phyloP scores from a whole-genome alignment of 2,329 filamentous ascomycete species.

The Diaporthe citrichinensis region DNA sequence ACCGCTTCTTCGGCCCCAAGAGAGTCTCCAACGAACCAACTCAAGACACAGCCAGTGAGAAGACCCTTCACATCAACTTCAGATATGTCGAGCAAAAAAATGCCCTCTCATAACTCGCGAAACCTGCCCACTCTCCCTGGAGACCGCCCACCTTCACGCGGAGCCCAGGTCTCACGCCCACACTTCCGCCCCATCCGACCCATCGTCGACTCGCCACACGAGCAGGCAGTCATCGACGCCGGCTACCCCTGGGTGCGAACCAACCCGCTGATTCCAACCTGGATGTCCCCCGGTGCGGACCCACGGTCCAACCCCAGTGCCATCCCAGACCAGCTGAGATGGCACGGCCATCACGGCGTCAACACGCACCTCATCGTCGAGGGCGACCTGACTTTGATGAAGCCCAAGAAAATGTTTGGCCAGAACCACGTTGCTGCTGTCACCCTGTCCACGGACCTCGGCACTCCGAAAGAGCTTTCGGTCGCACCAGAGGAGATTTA shows the following conservation, averaged over 20 bases:
- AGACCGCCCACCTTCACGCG: neutral
- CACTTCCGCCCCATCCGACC: neutral
- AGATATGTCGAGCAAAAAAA: neutral
- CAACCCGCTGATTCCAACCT: neutral
- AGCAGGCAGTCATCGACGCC: slow-evolving; percentile 14
- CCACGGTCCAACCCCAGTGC: neutral
- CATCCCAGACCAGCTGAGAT: neutral
- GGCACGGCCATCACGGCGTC: slow-evolving; percentile 46
- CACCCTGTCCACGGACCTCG: neutral
- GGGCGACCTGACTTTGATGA: slow-evolving; percentile 44
- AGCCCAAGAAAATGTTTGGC: neutral
- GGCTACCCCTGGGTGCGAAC: slow-evolving; percentile 19
- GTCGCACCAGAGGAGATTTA: neutral
- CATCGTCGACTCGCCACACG: neutral
- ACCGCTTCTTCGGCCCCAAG: neutral
- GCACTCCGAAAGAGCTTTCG: neutral
- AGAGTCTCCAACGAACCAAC: neutral
- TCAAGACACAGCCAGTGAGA: neutral
- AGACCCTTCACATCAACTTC: neutral
- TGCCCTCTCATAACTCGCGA: neutral
- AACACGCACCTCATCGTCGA: slow-evolving; percentile 54
- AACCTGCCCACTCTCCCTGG: neutral
- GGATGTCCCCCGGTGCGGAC: neutral
- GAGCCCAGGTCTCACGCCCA: neutral
- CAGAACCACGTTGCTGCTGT: neutral